These are phyloP conservation scores for Pythium myriotylum DNA, from an alignment of 352 stramenopile species.

Conservation along the genomic window DNA sequence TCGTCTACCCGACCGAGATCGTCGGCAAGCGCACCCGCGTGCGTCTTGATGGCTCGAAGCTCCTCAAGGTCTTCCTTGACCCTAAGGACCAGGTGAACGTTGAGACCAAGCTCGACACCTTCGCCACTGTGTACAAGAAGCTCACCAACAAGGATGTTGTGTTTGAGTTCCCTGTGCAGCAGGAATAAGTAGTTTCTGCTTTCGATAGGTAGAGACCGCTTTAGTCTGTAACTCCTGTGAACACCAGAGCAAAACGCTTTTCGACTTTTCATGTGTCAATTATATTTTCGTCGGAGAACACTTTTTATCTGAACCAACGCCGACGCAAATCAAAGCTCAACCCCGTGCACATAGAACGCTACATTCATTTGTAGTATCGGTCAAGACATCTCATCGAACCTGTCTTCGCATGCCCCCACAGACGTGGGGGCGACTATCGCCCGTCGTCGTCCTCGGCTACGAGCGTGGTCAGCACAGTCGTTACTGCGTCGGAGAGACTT, in stretches of 20 bases:
- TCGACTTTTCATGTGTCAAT: neutral
- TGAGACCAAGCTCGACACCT: slow-evolving; percentile 99
- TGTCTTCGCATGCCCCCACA: slow-evolving; percentile 3
- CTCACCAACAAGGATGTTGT: slow-evolving; percentile 99
- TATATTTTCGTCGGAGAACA: slow-evolving; percentile 1
- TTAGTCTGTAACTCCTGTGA: slow-evolving; percentile 46
- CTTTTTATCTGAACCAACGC: neutral
- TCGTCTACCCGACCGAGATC: slow-evolving; percentile 99
- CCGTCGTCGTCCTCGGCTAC: slow-evolving; percentile 67
- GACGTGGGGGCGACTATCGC: slow-evolving; percentile 49
- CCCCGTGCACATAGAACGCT: neutral
- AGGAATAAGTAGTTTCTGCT: slow-evolving; percentile 72
- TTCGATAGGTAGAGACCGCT: slow-evolving; percentile 26
- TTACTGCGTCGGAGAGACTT: slow-evolving; percentile 46
- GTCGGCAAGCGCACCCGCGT: slow-evolving; percentile 99
- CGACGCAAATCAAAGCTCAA: neutral
- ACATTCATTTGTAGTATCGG: neutral
- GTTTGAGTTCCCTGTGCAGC: slow-evolving; percentile 95
- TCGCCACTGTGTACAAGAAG: slow-evolving; percentile 99
- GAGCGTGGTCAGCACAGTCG: slow-evolving; percentile 41
- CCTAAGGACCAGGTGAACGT: slow-evolving; percentile 99
- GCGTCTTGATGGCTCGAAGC: slow-evolving; percentile 96
- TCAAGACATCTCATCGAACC: neutral
- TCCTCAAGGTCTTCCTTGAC: slow-evolving; percentile 99
- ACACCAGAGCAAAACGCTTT: slow-evolving; percentile 54